A percentile compares a stretch with the other conserved stretches of the same genome.
Conservation (phyloP, 805 yeast species). For the Yarrowia porcina region DNA sequence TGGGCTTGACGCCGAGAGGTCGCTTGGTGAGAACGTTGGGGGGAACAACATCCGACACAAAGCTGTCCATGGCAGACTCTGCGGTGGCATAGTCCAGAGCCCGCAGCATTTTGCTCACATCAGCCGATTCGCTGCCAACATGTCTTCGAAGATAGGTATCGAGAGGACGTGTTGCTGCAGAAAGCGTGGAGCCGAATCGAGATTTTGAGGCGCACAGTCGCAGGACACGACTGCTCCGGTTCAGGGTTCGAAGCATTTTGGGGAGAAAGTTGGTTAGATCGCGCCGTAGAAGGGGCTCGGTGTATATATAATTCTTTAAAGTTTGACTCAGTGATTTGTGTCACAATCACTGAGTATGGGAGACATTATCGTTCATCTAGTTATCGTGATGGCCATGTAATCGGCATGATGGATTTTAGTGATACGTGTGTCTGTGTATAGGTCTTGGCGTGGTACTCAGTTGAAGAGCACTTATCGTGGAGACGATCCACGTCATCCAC, state of each 20-base stretch:
- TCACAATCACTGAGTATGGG: constrained; percentile 17
- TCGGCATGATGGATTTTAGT: too few relatives aligned
- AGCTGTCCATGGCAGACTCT: constrained; percentile 49
- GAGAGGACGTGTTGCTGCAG: constrained; percentile 40
- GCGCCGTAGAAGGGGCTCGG: not conserved
- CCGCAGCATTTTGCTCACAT: constrained; percentile 63
- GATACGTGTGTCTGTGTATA: too few relatives aligned
- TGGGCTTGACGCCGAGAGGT: constrained; percentile 63
- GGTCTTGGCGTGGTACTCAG: not conserved
- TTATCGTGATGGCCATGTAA: too few relatives aligned
- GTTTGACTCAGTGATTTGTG: constrained; percentile 26
- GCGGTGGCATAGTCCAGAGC: constrained; percentile 59
- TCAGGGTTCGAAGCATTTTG: constrained; percentile 13
- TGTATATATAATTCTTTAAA: constrained; percentile 15
- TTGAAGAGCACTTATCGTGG: too few relatives aligned
- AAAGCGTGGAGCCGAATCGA: constrained; percentile 6
- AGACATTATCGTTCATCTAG: too few relatives aligned
- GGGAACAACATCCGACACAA: constrained; percentile 74
- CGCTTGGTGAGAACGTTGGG: constrained; percentile 67
- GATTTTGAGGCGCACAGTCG: constrained; percentile 17
- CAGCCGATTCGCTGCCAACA: constrained; percentile 68
- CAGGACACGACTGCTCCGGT: constrained; percentile 7
- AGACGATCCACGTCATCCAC: too few relatives aligned
- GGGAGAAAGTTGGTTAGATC: not conserved
- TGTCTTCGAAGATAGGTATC: constrained; percentile 92